These are phyloP conservation scores for Crithidia mellificae DNA, from an alignment of 208 protist genomes.

Conservation along the genomic window DNA sequence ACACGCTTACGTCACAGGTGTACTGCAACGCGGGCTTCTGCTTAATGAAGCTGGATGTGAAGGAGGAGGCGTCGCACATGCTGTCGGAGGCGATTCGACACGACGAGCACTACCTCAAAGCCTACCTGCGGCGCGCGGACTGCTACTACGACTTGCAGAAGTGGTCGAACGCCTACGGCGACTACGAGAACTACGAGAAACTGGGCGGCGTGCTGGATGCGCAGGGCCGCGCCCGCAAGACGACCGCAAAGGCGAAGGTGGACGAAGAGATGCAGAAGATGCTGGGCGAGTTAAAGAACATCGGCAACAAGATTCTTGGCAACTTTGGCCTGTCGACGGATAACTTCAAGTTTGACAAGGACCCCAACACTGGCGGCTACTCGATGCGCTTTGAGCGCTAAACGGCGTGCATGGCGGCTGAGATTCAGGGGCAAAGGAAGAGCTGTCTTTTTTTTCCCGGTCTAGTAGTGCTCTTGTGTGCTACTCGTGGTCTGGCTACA, in stretches of 20 bases:
- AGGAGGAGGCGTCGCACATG: constrained; percentile 75
- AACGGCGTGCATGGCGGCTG: too few relatives aligned
- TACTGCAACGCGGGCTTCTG: constrained; percentile 87
- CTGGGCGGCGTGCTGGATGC: constrained; percentile 63
- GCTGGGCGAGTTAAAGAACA: constrained; percentile 94
- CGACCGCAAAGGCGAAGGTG: constrained; percentile 76
- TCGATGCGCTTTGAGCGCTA: constrained; percentile 92
- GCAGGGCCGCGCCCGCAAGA: constrained; percentile 45
- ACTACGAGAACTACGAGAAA: constrained; percentile 89
- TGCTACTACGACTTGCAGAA: constrained; percentile 89
- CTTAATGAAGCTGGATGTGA: constrained; percentile 66
- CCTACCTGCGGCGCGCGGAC: constrained; percentile 83
- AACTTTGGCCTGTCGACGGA: constrained; percentile 96
- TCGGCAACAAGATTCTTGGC: constrained; percentile 96
- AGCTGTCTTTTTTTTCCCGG: too few relatives aligned
- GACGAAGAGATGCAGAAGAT: constrained; percentile 95
- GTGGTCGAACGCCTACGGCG: constrained; percentile 79
- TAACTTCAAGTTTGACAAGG: constrained; percentile 98
- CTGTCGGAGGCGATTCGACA: constrained; percentile 86
- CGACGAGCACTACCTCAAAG: constrained; percentile 81
- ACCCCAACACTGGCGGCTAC: constrained; percentile 91
- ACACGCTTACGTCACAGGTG: constrained; percentile 82
- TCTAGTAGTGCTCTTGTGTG: too few relatives aligned
- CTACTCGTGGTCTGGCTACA: too few relatives aligned
- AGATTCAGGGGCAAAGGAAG: too few relatives aligned